Conservation (phyloP, 179 eudicot species). For the Heliamphora ciliata region DNA sequence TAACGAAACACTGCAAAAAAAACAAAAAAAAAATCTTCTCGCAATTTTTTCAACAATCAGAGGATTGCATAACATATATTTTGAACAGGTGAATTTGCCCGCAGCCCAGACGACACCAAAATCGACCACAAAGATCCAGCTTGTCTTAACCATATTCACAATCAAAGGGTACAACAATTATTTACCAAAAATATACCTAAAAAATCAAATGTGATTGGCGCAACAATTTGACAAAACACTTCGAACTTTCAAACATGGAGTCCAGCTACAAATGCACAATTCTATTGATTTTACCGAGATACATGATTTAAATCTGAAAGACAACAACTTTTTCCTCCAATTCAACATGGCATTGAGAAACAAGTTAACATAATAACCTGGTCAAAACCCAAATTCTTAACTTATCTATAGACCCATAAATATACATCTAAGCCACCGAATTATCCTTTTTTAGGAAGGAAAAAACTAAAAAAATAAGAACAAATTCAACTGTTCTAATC, state of each 20-base stretch:
- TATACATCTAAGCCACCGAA: not conserved
- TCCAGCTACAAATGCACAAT: not conserved
- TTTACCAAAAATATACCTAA: conserved; percentile 14
- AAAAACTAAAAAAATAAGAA: not conserved
- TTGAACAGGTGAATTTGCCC: not conserved
- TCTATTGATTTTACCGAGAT: not conserved
- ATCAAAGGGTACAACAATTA: not conserved
- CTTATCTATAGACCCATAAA: not conserved
- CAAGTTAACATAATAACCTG: too few relatives aligned
- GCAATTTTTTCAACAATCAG: not conserved
- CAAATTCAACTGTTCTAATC: not conserved
- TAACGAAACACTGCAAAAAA: not conserved
- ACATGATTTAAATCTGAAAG: not conserved
- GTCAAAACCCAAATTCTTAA: not conserved
- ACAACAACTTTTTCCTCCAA: not conserved
- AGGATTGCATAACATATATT: not conserved
- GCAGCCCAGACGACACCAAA: not conserved
- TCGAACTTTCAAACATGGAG: not conserved
- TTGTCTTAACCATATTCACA: not conserved
- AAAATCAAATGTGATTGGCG: not conserved
- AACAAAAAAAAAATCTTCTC: not conserved
- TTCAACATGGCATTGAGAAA: too few relatives aligned
- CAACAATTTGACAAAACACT: not conserved
- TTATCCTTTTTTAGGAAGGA: not conserved
- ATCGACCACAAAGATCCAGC: not conserved